These are phyloP conservation scores for Cadophora sp. DNA, from an alignment of 2,329 filamentous ascomycete species.

Conservation along the genomic window DNA sequence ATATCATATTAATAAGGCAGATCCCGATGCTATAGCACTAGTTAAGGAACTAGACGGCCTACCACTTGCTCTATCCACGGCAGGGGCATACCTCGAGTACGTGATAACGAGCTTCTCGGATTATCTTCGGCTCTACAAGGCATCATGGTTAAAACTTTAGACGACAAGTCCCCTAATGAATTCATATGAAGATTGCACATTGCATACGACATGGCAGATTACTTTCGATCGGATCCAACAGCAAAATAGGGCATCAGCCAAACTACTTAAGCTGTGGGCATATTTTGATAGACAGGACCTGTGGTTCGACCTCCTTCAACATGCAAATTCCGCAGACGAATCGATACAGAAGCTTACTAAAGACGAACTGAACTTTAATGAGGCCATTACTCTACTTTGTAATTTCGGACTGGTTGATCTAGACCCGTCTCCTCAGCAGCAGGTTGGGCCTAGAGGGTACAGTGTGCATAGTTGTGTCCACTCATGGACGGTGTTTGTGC, in stretches of 20 bases:
- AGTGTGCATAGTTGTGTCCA: not conserved
- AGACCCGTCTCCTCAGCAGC: not conserved
- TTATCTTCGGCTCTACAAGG: not conserved
- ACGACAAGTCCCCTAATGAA: not conserved
- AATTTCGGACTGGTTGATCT: not conserved
- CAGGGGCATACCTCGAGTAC: not conserved
- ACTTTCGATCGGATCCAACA: not conserved
- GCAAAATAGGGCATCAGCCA: not conserved
- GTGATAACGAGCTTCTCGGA: not conserved
- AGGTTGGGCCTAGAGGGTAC: not conserved
- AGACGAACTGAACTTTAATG: not conserved
- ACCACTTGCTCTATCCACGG: not conserved
- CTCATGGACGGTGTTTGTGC: not conserved
- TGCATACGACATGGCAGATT: not conserved
- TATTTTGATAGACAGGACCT: not conserved
- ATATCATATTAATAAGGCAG: conserved; percentile 28
- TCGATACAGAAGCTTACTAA: not conserved
- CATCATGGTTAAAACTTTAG: not conserved
- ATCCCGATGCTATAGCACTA: not conserved
- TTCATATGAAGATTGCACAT: not conserved
- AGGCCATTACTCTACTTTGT: not conserved
- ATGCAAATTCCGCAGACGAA: not conserved
- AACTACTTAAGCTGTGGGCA: too few species aligned
- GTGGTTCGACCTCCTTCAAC: not conserved
- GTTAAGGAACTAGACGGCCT: not conserved